Base-by-base conservation (phyloP, 2,329 filamentous ascomycete genomes). In the Truncatella angustata region DNA sequence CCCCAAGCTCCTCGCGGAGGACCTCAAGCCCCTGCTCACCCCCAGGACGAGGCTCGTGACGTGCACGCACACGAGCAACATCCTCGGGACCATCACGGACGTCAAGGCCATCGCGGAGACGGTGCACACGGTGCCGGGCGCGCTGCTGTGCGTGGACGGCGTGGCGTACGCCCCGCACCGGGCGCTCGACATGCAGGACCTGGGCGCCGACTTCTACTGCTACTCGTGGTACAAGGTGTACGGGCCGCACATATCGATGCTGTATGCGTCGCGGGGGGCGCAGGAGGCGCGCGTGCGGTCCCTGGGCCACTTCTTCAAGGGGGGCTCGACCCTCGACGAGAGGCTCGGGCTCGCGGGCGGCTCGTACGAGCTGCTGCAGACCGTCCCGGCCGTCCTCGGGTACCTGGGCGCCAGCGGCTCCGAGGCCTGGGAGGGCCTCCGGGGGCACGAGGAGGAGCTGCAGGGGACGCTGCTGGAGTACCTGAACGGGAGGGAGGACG, bases 1-100 rank as follows among this genome's bases (percentile, higher is more conserved):
- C 61, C 84, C 87, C 1, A 79, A 79, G 50, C 81, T 90, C 6
- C 75, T 77, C 4, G 68, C 77, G 0, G 74, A 78, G 1, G 78
- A 81, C 52, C 75, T 92, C 21, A 71, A 76, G 53, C 66, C 71
- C 0, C 72, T 92, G 1, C 72, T 93, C 2, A 80, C 80, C 0
- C 60, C 76, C 1, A 84, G 80, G 61, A 91, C 89, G 2, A 80
- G 82, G 30, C 75, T 93, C 1, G 85, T 93, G 0, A 76, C 85
- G 2, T 88, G 84, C 66, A 91, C 88, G 1, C 88, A 92, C 64
- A 82, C 81, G 0, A 87, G 82, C 53, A 91, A 91, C 62, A 81
- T 91, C 46, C 77, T 91, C 1, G 88, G 88, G 5, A 86, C 81
- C 0, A 87, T 91, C 56, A 83, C 85, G 58, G 79, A 86, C 58